These are phyloP conservation scores for Protomyces inundatus DNA, from an alignment of 1,139 yeast genomes.

Conservation along the genomic window DNA sequence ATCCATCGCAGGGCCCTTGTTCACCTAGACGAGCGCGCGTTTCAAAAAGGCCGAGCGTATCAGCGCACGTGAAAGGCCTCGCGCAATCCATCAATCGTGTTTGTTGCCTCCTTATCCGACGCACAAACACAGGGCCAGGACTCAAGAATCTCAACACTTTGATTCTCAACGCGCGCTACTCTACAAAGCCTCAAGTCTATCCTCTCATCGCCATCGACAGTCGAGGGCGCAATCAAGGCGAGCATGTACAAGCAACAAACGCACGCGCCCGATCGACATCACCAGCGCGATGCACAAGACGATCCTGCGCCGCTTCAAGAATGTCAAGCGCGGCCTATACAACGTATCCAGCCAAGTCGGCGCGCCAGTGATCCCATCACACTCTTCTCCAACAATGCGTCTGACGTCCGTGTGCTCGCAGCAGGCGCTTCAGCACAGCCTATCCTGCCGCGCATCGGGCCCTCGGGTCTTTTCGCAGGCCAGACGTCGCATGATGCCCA, in stretches of 20 bases:
- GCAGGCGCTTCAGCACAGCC: neutral
- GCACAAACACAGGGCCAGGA: too few relatives aligned
- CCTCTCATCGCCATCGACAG: too few relatives aligned
- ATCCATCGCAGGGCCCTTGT: too few relatives aligned
- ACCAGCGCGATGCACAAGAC: constrained; percentile 4
- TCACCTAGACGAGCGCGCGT: too few relatives aligned
- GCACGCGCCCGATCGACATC: neutral
- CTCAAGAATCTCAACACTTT: too few relatives aligned
- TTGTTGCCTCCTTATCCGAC: too few relatives aligned
- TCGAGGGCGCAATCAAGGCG: too few relatives aligned
- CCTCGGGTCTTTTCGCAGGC: constrained; percentile 5
- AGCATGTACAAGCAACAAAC: constrained; percentile 14
- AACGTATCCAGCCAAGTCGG: constrained; percentile 1
- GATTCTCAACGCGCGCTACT: too few relatives aligned
- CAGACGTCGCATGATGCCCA: neutral
- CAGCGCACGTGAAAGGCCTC: too few relatives aligned
- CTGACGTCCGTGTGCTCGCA: neutral
- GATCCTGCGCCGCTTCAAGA: neutral
- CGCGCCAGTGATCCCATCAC: constrained; percentile 19
- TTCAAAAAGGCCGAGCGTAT: too few relatives aligned
- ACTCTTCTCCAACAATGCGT: constrained; percentile 5
- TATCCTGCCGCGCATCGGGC: constrained; percentile 12
- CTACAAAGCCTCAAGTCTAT: too few relatives aligned
- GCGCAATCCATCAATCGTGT: too few relatives aligned
- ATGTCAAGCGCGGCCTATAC: neutral